Evolutionary conservation across 176 grass and related monocot species (phyloP), one percentile per base, ranked within the genome.

Genomic region (Calamus simplicifolius): DNA sequence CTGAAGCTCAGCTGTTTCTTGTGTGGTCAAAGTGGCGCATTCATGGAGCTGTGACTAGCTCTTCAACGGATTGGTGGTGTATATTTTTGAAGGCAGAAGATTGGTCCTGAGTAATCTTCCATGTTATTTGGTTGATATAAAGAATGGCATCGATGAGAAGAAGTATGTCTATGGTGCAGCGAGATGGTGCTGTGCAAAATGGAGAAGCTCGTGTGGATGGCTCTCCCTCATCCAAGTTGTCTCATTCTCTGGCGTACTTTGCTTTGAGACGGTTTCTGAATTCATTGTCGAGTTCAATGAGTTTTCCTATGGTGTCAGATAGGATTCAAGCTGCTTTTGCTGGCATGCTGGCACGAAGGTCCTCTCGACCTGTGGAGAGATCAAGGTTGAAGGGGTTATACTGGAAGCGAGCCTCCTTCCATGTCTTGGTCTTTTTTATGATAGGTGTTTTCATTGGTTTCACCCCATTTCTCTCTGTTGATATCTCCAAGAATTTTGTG

Each of bases 381-480:
- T 79, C 78, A 49, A 90, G 67, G 67, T 84, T 75, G 3, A 97
- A 74, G 70, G 81, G 78, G 31, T 16, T 72, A 17, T 81, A 61
- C 52, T 97, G 87, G 83, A 97, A 75, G 74, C 77, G 78, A 62
- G 48, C 59, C 15, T 52, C 62, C 5, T 58, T 78, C 21, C 79
- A 75, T 84, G 52, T 90, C 7, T 56, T 84, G 28, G 15, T 88
- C 1, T 97, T 75, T 61, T 97, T 97, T 75, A 69, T 86, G 63
- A 10, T 82, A 0, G 92, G 92, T 43, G 77, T 81, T 64, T 85
- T 97, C 49, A 74, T 97, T 1, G 92, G 87, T 19, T 91, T 91
- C 58, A 88, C 79, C 18, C 87, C 84, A 0, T 80, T 97, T 51
- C 80, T 91, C 54, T 77, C 87, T 0, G 73, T 91, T 0, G 81